A percentile compares a stretch with the other conserved stretches of the same genome.
phyloP scores from a whole-genome alignment of 1,284 basidiomycete genomes.

The Ceratobasidium papillatum region DNA sequence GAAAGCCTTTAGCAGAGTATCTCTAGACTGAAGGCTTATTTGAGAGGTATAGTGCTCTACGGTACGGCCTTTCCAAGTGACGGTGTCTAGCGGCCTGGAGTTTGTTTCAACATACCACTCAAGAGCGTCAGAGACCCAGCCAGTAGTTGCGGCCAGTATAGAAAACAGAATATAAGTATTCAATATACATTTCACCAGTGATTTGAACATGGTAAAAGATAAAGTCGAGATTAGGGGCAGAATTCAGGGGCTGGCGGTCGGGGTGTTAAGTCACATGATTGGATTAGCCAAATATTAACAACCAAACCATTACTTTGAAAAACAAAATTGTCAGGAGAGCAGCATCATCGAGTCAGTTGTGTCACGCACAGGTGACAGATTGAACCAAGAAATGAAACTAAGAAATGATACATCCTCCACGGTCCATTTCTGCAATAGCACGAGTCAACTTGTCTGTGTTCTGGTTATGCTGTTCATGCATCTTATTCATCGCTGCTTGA shows the following conservation, averaged over 20 bases:
- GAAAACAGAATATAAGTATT: background rate
- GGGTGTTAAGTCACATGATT: too few relatives aligned
- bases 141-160: background rate
- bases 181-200: background rate
- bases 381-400: too few relatives aligned
- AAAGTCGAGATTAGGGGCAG: background rate
- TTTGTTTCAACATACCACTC: background rate
- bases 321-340: too few relatives aligned
- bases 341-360: too few relatives aligned
- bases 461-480: too few relatives aligned
- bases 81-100: background rate
- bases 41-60: background rate
- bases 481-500: too few relatives aligned
- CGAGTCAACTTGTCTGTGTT: too few relatives aligned
- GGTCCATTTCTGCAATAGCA: too few relatives aligned
- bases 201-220: background rate
- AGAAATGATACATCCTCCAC: too few relatives aligned
- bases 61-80: background rate
- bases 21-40: background rate
- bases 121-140: background rate
- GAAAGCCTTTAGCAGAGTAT: slow-evolving; percentile 61
- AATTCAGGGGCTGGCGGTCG: background rate
- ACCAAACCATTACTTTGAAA: too few relatives aligned
- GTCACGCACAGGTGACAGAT: too few relatives aligned
- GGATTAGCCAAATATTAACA: too few relatives aligned